Conservation (phyloP, 1,284 basidiomycete genomes). For the Athelia psychrophila region DNA sequence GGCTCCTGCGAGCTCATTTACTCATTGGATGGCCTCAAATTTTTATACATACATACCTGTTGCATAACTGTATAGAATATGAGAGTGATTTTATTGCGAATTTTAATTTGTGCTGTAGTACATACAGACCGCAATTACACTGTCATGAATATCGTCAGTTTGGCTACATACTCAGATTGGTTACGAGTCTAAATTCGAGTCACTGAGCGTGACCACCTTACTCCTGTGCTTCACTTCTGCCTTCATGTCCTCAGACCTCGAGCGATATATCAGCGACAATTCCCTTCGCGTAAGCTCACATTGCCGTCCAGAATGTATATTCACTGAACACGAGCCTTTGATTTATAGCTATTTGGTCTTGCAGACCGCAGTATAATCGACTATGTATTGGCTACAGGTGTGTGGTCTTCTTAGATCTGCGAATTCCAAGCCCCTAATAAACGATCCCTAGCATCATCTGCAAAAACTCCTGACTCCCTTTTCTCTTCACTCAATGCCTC, state of each 20-base stretch:
- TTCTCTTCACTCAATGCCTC: constrained; percentile 72
- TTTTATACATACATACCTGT: too few relatives aligned
- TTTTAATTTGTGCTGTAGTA: background rate
- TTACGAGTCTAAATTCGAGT: too few relatives aligned
- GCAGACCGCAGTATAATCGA: constrained; percentile 82
- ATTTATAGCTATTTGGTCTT: constrained; percentile 70
- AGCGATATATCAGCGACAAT: constrained; percentile 86
- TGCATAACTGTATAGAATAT: too few relatives aligned
- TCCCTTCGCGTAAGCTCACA: constrained; percentile 64
- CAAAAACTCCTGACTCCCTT: constrained; percentile 79
- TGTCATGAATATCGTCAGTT: too few relatives aligned
- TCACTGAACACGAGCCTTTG: constrained; percentile 3
- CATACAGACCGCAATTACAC: too few relatives aligned
- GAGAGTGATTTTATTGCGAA: background rate
- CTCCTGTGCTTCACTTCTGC: too few relatives aligned
- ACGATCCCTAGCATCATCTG: constrained; percentile 59
- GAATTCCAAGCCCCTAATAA: constrained; percentile 18
- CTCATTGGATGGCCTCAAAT: too few relatives aligned
- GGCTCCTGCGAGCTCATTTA: too few relatives aligned
- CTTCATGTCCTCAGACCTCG: constrained; percentile 57
- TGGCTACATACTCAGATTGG: too few relatives aligned
- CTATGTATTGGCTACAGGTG: constrained; percentile 83
- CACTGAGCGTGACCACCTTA: too few relatives aligned
- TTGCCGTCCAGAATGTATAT: background rate
- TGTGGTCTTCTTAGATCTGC: constrained; percentile 18